phyloP scores from a whole-genome alignment of 2,329 filamentous ascomycete genomes.

The Claviceps capensis region DNA sequence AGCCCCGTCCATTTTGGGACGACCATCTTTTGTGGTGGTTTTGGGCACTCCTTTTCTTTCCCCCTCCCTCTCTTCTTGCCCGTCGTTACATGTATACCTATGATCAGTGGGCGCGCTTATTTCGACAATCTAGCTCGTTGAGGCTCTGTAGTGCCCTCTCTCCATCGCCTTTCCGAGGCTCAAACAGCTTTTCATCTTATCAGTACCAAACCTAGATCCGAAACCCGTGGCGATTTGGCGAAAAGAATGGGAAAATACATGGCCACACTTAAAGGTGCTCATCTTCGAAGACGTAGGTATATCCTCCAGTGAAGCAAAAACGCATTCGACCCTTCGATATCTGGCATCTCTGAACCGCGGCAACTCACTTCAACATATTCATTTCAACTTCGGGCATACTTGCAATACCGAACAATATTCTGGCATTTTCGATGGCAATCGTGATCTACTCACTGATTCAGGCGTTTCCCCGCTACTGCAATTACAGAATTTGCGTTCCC shows the following conservation, averaged over 20 bases:
- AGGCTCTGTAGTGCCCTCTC: slow-evolving; percentile 11
- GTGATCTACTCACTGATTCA: not conserved
- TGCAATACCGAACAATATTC: slow-evolving; percentile 4
- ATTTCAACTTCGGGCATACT: slow-evolving; percentile 11
- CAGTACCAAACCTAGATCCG: too few species aligned
- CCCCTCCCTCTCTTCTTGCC: too few species aligned
- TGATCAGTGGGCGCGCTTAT: too few species aligned
- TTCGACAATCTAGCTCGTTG: too few species aligned
- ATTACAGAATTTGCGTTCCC: slow-evolving; percentile 14
- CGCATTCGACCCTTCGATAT: slow-evolving; percentile 8
- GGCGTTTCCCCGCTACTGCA: slow-evolving; percentile 5
- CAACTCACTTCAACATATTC: slow-evolving; percentile 14
- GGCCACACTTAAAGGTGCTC: slow-evolving; percentile 8
- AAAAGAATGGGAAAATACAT: slow-evolving; percentile 8
- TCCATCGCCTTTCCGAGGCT: slow-evolving; percentile 8
- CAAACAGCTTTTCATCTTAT: too few species aligned
- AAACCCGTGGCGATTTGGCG: slow-evolving; percentile 1
- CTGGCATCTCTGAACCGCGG: slow-evolving; percentile 14
- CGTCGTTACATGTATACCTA: too few species aligned
- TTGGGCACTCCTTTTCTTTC: too few species aligned
- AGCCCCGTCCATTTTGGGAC: too few species aligned
- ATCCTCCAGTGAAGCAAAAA: too few species aligned
- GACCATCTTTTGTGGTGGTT: too few species aligned
- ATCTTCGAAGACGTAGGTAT: slow-evolving; percentile 3
- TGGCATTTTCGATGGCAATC: slow-evolving; percentile 4